Evolutionary conservation across 2,329 filamentous ascomycete genomes (phyloP), one percentile per base, ranked within the genome.

Genomic region (Eurotiales sp.): DNA sequence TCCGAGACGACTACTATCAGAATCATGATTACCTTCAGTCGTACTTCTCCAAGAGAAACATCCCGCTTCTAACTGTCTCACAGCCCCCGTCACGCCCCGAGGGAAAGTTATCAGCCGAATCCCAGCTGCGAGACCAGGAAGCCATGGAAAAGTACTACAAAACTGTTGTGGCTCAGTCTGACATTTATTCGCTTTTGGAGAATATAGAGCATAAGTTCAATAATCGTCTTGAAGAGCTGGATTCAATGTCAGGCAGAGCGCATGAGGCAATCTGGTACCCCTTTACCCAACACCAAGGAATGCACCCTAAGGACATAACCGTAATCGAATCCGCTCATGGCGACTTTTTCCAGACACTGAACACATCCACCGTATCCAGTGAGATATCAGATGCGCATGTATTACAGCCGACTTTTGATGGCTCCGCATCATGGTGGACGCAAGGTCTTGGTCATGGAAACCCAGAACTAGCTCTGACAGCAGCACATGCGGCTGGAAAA

Each of bases 351-450:
- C 86, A 92, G 62, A 84, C 83, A 0, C 71, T 73, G 47, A 63
- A 62, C n/a, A 57, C 63, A 3, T 62, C 61, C 15, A 57, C 64
- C 2, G 56, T 56, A 12, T 22, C 11, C 17, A n/a, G 27, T n/a
- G 59, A 52, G 14, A 25, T 57, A 62, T 43, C 58, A 2, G 36
- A 58, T 3, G 46, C 56, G 1, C 46, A 51, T 19, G 62, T 83
- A 3, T 69, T 89, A 0, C 77, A 77, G 41, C 79, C 87, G 1
- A 85, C 86, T 0, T 90, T 93, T 50, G 90, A 95, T 59, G 89
- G 86, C 2, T 93, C 88, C 0, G 88, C 88, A 1, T 92, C 88
- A 0, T 95, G 90, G 89, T 95, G 90, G 89, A 95, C 89, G 0
- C 90, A 95, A 68, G 89, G 89, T 2, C 77, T 95, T 0, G 89